These are phyloP conservation scores for Aspergillus leporis DNA, from an alignment of 495 filamentous ascomycete species.

Conservation along the genomic window DNA sequence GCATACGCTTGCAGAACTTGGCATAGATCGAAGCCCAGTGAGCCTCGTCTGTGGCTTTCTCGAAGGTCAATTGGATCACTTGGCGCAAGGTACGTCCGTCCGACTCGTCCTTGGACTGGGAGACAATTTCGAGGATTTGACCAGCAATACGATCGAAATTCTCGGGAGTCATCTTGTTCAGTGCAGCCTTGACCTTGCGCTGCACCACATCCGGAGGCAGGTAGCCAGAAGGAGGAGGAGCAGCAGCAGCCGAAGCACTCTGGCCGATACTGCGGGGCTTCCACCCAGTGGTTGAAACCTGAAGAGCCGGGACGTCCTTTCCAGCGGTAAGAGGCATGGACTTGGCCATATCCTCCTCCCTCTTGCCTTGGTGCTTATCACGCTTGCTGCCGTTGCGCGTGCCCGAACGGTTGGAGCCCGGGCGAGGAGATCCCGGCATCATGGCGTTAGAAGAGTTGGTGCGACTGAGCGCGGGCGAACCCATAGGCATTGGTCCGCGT, in stretches of 20 bases:
- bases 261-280: conserved; percentile 75
- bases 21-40: conserved; percentile 99
- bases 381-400: conserved; percentile 61
- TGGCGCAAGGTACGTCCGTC: conserved; percentile 95
- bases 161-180: conserved; percentile 99
- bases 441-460: conserved; percentile 56
- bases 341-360: conserved; percentile 66
- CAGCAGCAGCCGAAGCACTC: conserved; percentile 48
- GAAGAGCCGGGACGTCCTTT: conserved; percentile 77
- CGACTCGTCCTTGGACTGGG: conserved; percentile 90
- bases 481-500: conserved; percentile 63
- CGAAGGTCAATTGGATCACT: conserved; percentile 97
- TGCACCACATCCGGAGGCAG: conserved; percentile 93
- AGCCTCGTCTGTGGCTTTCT: conserved; percentile 98
- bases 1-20: conserved; percentile 97
- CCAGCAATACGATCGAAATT: conserved; percentile 96
- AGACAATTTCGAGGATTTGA: conserved; percentile 89
- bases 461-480: conserved; percentile 50
- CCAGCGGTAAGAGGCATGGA: conserved; percentile 86
- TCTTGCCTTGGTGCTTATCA: conserved; percentile 54
- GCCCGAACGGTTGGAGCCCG: conserved; percentile 51
- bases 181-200: conserved; percentile 94
- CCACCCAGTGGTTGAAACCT: conserved; percentile 73
- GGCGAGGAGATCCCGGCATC: conserved; percentile 56
- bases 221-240: conserved; percentile 54